phyloP scores from a whole-genome alignment of 2,329 filamentous ascomycete genomes.

The Cordyceps tenuipes region DNA sequence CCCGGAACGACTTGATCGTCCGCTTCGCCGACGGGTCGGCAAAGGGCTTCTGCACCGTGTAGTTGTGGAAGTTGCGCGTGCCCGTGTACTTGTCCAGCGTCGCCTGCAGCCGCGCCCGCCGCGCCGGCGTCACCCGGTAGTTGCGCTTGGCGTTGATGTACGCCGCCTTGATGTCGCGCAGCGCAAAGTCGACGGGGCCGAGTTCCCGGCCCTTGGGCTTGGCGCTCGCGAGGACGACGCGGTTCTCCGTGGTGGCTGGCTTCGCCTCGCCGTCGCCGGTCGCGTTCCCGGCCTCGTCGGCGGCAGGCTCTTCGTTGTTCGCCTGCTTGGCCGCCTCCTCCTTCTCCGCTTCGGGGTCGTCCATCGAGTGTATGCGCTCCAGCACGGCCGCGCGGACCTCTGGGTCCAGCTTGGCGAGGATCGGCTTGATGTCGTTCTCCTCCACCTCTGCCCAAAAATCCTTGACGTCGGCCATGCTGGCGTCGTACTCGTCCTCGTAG shows the following conservation, averaged over 20 bases:
- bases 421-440: slow-evolving; percentile 68
- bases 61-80: slow-evolving; percentile 93
- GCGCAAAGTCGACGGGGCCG: slow-evolving; percentile 51
- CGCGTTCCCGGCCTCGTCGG: slow-evolving; percentile 13
- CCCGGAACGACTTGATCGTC: slow-evolving; percentile 84
- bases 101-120: slow-evolving; percentile 66
- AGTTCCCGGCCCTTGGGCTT: slow-evolving; percentile 35
- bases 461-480: slow-evolving; percentile 67
- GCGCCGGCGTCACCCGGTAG: slow-evolving; percentile 69
- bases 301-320: slow-evolving; percentile 15
- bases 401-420: slow-evolving; percentile 54
- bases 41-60: slow-evolving; percentile 81
- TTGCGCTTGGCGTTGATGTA: slow-evolving; percentile 75
- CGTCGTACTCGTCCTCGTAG: slow-evolving; percentile 58
- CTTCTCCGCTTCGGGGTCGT: slow-evolving; percentile 12
- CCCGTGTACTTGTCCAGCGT: slow-evolving; percentile 70
- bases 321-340: slow-evolving; percentile 19
- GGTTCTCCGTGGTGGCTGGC: slow-evolving; percentile 16
- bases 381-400: slow-evolving; percentile 55
- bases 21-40: slow-evolving; percentile 79
- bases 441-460: slow-evolving; percentile 79
- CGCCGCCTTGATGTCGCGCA: slow-evolving; percentile 69
- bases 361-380: slow-evolving; percentile 45
- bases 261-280: slow-evolving; percentile 15
- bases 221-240: slow-evolving; percentile 21